A percentile compares a stretch with the other conserved stretches of the same genome.
Evolutionary conservation across 2,329 filamentous ascomycete genomes (phyloP).

Genomic region (Nannizziopsis arthrosporioides): DNA sequence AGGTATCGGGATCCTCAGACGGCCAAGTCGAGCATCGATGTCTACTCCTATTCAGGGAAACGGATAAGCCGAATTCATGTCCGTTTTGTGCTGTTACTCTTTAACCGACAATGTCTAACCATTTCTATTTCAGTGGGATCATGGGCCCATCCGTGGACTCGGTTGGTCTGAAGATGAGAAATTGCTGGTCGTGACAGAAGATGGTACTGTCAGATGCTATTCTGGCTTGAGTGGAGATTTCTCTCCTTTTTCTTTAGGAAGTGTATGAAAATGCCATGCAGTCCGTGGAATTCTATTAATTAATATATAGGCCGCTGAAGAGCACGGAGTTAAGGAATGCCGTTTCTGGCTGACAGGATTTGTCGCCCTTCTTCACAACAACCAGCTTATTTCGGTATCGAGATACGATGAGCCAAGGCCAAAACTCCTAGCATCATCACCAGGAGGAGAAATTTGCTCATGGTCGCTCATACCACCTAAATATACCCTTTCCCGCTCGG

Average conservation of each 20-base stretch:
- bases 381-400: conserved; percentile 72
- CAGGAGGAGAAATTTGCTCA: conserved; percentile 67
- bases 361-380: conserved; percentile 81
- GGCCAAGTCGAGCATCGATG: conserved; percentile 74
- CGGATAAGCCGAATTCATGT: conserved; percentile 66
- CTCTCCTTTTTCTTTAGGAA: conserved; percentile 81
- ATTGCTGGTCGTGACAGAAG: conserved; percentile 73
- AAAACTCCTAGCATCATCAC: conserved; percentile 63
- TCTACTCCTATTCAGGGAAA: conserved; percentile 88
- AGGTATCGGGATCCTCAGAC: conserved; percentile 61
- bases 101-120: conserved; percentile 11
- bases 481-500: conserved; percentile 79
- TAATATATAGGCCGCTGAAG: conserved; percentile 56
- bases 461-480: conserved; percentile 84
- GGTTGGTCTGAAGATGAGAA: conserved; percentile 97
- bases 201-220: conserved; percentile 83
- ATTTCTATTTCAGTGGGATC: conserved; percentile 58
- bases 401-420: conserved; percentile 85
- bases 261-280: conserved; percentile 37
- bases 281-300: background rate
- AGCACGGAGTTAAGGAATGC: conserved; percentile 76
- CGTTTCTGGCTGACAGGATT: conserved; percentile 88
- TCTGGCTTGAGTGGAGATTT: conserved; percentile 91
- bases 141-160: conserved; percentile 71
- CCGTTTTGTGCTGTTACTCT: conserved; percentile 15